These are phyloP conservation scores for Peronosclerospora sorghi DNA, from an alignment of 352 stramenopile genomes.

Conservation along the genomic window DNA sequence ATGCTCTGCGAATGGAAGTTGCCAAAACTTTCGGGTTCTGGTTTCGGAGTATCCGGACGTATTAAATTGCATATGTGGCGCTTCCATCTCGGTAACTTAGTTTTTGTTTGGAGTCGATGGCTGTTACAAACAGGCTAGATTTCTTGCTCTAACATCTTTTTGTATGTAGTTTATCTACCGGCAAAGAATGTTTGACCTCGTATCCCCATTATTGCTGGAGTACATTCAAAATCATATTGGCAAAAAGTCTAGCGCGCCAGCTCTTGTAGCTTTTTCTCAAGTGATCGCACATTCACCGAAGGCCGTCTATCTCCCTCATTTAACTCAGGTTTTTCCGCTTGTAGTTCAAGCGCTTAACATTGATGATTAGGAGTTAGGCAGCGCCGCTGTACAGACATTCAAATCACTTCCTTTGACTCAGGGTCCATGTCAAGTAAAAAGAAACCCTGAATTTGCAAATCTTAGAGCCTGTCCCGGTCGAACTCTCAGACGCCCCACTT, in stretches of 20 bases:
- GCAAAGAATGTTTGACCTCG: constrained; percentile 69
- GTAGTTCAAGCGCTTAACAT: constrained; percentile 77
- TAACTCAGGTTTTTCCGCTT: constrained; percentile 71
- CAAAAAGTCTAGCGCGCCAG: constrained; percentile 35
- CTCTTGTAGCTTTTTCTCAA: constrained; percentile 69
- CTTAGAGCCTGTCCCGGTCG: too few species aligned
- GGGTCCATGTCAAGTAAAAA: too few species aligned
- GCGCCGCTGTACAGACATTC: constrained; percentile 67
- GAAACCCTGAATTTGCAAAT: too few species aligned
- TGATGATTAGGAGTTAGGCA: constrained; percentile 57
- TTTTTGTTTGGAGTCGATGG: neutral
- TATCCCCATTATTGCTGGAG: constrained; percentile 57
- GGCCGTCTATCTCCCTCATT: constrained; percentile 61
- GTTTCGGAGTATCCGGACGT: constrained; percentile 70
- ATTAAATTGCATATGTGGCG: constrained; percentile 75
- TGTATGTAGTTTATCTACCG: constrained; percentile 56
- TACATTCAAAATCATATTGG: constrained; percentile 38
- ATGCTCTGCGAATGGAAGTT: constrained; percentile 53
- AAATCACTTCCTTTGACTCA: constrained; percentile 61
- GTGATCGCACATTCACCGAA: constrained; percentile 75
- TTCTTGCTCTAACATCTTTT: too few species aligned
- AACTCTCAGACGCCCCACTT: too few species aligned
- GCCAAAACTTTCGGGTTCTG: constrained; percentile 70
- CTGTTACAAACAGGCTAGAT: neutral
- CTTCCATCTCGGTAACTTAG: constrained; percentile 61